phyloP scores from a whole-genome alignment of 257 asterid genomes.

The Lycium ferocissimum region DNA sequence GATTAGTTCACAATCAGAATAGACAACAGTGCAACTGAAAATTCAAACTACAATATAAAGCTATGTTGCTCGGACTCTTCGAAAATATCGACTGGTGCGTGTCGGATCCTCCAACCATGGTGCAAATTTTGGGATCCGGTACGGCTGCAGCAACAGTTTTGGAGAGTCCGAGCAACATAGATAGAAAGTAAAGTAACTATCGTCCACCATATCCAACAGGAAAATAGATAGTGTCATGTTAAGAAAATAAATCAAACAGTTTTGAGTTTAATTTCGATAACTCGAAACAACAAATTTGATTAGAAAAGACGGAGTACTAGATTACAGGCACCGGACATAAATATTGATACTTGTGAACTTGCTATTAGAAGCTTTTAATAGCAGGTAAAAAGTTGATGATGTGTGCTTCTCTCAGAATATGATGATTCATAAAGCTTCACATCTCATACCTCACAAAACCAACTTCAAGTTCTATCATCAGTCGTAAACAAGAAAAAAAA shows the following conservation, averaged over 20 bases:
- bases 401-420: not conserved
- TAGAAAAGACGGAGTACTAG: not conserved
- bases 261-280: not conserved
- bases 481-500: not conserved
- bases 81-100: not conserved
- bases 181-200: not conserved
- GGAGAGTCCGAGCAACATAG: not conserved
- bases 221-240: not conserved
- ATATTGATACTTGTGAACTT: not conserved
- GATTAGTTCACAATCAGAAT: not conserved
- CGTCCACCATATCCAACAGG: not conserved
- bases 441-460: not conserved
- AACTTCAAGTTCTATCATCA: not conserved
- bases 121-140: not conserved
- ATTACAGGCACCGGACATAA: not conserved
- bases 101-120: not conserved
- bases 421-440: not conserved
- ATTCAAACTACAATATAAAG: not conserved
- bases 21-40: not conserved
- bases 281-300: not conserved
- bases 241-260: not conserved
- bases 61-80: not conserved
- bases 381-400: not conserved
- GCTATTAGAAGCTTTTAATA: not conserved
- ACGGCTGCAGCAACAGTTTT: not conserved